Base-by-base conservation (phyloP, 345 rosid genomes). In the Raphanus raphanistrum region DNA sequence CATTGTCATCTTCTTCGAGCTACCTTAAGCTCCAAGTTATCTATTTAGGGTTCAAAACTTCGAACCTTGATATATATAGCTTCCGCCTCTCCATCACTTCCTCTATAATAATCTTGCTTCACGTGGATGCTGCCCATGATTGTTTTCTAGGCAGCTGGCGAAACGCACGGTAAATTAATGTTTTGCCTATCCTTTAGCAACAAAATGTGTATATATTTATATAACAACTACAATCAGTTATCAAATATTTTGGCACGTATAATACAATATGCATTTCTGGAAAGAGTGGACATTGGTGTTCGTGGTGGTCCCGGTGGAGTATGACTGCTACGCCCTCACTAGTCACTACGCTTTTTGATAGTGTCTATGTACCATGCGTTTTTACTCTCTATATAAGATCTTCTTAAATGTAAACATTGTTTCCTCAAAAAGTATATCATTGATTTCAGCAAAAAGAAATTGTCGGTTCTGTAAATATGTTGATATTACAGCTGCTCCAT, bases 71-170 rank as follows among this genome's bases (percentile, higher is more conserved):
- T n/a, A n/a, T n/a, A n/a, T n/a, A n/a, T n/a, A n/a, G n/a, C n/a
- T n/a, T n/a, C n/a, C n/a, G n/a, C n/a, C n/a, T n/a, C n/a, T n/a
- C n/a, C n/a, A n/a, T n/a, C n/a, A n/a, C n/a, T n/a, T n/a, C 11
- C 63, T 10, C 73, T 10, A 45, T 17, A 31, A 43, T 26, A 68
- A 11, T 33, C 72, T 66, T 60, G 70, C 27, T 66, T 41, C 77
- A 79, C 77, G 70, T 79, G 74, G 64, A 67, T n/a, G n/a, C 50
- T 50, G 27, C 65, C 74, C n/a, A 66, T 79, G 9, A 73, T 79
- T 72, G 70, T 45, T 32, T 13, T 57, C 25, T 26, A 5, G 0
- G 50, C 73, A 78, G 77, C 77, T 72, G 77, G 81, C 81, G 35
- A 78, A 66, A 72, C 38, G 43, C 69, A 72, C 63, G 73, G 77